Evolutionary conservation across 352 stramenopile genomes (phyloP).

Genomic region (Phytopythium oedochilum): DNA sequence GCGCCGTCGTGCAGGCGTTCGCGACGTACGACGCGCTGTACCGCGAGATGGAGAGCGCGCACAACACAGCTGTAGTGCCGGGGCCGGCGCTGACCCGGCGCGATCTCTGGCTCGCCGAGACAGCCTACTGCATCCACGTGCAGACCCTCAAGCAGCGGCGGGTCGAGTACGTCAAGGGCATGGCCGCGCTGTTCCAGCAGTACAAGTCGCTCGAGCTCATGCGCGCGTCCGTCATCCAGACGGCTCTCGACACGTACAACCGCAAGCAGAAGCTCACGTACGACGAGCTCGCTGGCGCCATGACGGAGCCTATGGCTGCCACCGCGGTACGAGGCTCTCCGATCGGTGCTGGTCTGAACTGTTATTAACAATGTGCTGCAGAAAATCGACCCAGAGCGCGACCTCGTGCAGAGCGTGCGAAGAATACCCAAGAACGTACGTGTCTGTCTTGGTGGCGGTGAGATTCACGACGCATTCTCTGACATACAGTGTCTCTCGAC

Average conservation of each 20-base stretch:
- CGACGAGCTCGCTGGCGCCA: constrained; percentile 58
- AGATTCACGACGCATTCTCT: too few species aligned
- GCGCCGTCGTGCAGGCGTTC: constrained; percentile 53
- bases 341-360: background rate
- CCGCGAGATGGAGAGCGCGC: constrained; percentile 46
- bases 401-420: constrained; percentile 70
- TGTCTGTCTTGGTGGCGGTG: constrained; percentile 2
- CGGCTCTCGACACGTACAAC: constrained; percentile 67
- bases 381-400: constrained; percentile 73
- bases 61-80: background rate
- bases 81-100: constrained; percentile 5
- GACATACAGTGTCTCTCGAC: too few species aligned
- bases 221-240: constrained; percentile 68
- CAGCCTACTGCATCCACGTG: constrained; percentile 70
- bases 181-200: constrained; percentile 74
- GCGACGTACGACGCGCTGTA: constrained; percentile 52
- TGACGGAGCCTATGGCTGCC: constrained; percentile 57
- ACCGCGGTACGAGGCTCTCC: constrained; percentile 39
- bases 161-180: constrained; percentile 81
- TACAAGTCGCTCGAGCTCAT: constrained; percentile 80
- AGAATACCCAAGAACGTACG: constrained; percentile 83
- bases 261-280: constrained; percentile 81
- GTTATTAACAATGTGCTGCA: constrained; percentile 12
- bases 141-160: constrained; percentile 55
- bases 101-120: constrained; percentile 73